Conservation (phyloP, 192 early-diverging fungal species). For the Linnemannia exigua region DNA sequence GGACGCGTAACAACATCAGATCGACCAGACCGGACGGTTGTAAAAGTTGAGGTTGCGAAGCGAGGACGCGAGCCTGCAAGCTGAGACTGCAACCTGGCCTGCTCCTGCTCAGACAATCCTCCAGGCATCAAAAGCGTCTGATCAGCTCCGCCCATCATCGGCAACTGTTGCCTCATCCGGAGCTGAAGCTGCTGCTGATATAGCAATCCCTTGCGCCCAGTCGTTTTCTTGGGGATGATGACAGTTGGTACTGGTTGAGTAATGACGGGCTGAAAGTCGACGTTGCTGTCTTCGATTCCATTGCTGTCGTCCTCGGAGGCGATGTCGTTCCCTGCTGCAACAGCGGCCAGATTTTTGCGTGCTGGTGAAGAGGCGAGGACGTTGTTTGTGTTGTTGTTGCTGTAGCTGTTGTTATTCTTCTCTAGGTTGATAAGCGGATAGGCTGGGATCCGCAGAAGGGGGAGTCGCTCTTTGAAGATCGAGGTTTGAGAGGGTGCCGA, state of each 20-base stretch:
- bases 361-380: background rate
- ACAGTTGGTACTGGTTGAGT: constrained; percentile 12
- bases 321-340: background rate
- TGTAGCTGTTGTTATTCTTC: constrained; percentile 4
- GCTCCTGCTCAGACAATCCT: background rate
- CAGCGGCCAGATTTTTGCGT: background rate
- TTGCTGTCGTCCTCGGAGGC: constrained; percentile 1
- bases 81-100: constrained; percentile 13
- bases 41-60: constrained; percentile 38
- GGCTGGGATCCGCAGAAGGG: constrained; percentile 29
- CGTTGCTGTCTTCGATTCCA: background rate
- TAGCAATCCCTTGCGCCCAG: constrained; percentile 31
- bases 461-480: constrained; percentile 14
- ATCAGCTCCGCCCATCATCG: background rate
- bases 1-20: constrained; percentile 31
- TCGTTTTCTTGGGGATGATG: constrained; percentile 39
- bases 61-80: constrained; percentile 22
- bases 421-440: constrained; percentile 43
- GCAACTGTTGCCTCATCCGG: background rate
- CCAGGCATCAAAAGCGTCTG: background rate
- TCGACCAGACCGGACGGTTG: background rate
- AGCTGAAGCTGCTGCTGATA: constrained; percentile 32
- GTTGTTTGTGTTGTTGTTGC: background rate
- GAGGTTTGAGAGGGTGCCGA: background rate
- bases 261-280: background rate